phyloP scores from a whole-genome alignment of 179 eudicot species.

The Actinidia polygama region DNA sequence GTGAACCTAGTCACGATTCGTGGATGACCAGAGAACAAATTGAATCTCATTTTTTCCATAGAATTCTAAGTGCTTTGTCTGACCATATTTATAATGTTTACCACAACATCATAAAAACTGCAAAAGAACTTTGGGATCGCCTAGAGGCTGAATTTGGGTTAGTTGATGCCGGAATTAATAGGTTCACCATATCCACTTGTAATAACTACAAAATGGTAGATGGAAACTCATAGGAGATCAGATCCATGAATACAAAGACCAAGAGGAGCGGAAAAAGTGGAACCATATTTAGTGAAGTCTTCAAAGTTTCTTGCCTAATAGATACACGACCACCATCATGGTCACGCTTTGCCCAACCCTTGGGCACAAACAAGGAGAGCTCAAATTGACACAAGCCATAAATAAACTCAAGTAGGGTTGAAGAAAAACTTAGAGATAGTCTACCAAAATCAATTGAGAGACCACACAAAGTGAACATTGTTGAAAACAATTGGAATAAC shows the following conservation, averaged over 20 bases:
- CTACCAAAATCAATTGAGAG: not conserved
- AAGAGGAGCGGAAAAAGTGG: not conserved
- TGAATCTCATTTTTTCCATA: not conserved
- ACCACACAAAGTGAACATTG: not conserved
- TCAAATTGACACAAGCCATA: too few species aligned
- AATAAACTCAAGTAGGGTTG: not conserved
- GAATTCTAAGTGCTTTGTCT: not conserved
- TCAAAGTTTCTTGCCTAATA: not conserved
- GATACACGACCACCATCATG: not conserved
- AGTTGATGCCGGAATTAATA: not conserved
- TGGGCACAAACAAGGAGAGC: not conserved
- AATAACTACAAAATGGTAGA: not conserved
- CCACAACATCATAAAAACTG: not conserved
- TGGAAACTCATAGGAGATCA: not conserved
- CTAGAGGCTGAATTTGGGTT: not conserved
- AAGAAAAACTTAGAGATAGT: not conserved
- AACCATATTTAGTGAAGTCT: not conserved
- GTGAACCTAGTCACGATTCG: too few species aligned
- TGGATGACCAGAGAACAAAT: not conserved
- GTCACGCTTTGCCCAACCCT: not conserved
- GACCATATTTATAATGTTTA: not conserved
- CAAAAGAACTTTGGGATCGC: not conserved
- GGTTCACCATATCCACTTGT: not conserved
- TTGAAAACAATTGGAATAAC: not conserved
- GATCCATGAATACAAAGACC: not conserved